Base-by-base conservation (phyloP, 139 green algal species). In the Coelastrella sp. region DNA sequence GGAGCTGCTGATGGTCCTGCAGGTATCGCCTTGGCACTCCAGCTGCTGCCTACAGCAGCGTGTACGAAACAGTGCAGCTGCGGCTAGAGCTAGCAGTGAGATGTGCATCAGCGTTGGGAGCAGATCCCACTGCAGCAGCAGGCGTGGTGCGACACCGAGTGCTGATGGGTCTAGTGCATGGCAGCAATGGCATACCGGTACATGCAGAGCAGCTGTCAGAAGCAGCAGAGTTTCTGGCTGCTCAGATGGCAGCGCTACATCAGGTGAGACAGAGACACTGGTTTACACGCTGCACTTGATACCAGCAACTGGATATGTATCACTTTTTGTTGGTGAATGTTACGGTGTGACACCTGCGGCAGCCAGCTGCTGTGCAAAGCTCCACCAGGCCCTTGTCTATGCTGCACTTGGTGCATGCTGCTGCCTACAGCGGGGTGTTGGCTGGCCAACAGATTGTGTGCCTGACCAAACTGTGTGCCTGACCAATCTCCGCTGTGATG, bases 21-120 rank as follows among this genome's bases (percentile, higher is more conserved):
- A 89, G 88, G 88, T 89, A 92, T 47, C 80, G 32, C 10, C 88
- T 92, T 5, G 71, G 57, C 71, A 64, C 7, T 17, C 80, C 81
- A 7, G 73, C 22, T 47, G 14, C 16, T 17, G 10, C 58, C 3
- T 89, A 92, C 47, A 66, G 23, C 17, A 56, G 56, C 58, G 57
- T 61, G 3, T 89, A 32, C 19, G 23, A 20, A 5, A 47, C 78
- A 22, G 10, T 86, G 78, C 76, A 86, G n/a, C n/a, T 32, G 22
- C 64, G 32, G 23, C 78, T 61, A 47, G 74, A 91, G 56, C 47
- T 91, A 5, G 61, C 78, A n/a, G 8, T 77, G 4, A 73, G 87
- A 54, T 80, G 64, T 22, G n/a, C 19, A 22, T 16, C 20, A 19
- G 77, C 56, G 17, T 78, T 91, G 8, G 54, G 16, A 58, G 7